Conservation (phyloP, 768 basidiomycete species). For the Auricularia heimuer region DNA sequence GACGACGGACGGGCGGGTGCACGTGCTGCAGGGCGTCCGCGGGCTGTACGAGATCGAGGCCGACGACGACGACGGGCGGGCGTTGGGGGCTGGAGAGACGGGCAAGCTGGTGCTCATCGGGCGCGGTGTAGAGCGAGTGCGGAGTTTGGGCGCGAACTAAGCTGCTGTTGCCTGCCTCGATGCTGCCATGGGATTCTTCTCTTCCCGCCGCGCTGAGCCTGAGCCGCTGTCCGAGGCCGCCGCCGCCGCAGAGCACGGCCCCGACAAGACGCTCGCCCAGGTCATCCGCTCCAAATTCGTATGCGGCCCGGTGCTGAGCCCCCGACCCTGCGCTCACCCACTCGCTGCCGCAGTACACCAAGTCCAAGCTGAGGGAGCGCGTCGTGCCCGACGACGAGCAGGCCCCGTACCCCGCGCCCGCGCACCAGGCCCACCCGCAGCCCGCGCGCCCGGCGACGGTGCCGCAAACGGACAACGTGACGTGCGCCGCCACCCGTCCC, state of each 20-base stretch:
- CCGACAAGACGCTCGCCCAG: conserved; percentile 4
- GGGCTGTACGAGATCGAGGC: conserved; percentile 79
- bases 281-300: conserved; percentile 32
- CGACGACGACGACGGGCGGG: conserved; percentile 29
- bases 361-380: conserved; percentile 22
- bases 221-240: conserved; percentile 1
- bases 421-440: not conserved
- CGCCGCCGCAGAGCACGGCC: not conserved
- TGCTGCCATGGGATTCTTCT: conserved; percentile 30
- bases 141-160: not conserved
- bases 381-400: conserved; percentile 10
- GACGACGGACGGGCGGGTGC: conserved; percentile 42
- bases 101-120: conserved; percentile 88
- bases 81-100: conserved; percentile 33
- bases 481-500: conserved; percentile 16
- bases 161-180: not conserved
- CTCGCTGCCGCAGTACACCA: conserved; percentile 19
- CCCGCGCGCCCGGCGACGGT: not conserved
- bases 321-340: conserved; percentile 6
- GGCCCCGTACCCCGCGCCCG: not conserved
- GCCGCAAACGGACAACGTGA: conserved; percentile 23
- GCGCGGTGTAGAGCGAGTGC: conserved; percentile 50
- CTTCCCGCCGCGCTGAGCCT: conserved; percentile 26
- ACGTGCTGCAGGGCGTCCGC: conserved; percentile 86
- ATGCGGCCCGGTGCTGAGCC: conserved; percentile 8